phyloP scores from a whole-genome alignment of 768 basidiomycete species.

The Grammothele lineata region DNA sequence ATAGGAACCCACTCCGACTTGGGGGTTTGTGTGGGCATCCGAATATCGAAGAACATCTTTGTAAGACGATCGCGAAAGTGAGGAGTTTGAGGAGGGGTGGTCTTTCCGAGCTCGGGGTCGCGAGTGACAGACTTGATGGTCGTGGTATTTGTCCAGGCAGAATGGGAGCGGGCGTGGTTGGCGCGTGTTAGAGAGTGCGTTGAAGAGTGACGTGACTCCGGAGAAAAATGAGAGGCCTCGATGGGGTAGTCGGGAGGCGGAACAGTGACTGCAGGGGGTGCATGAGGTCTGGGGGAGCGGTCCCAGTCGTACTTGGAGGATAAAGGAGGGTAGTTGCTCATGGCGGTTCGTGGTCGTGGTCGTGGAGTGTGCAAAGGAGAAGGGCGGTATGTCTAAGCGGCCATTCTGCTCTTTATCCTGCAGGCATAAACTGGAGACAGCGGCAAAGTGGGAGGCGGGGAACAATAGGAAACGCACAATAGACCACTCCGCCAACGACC shows the following conservation, averaged over 20 bases:
- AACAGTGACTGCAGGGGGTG: constrained; percentile 11
- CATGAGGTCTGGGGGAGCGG: constrained; percentile 8
- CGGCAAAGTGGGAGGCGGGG: constrained; percentile 5
- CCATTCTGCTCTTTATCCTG: constrained; percentile 9
- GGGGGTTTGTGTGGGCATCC: constrained; percentile 24
- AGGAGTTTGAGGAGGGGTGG: constrained; percentile 15
- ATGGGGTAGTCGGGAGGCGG: constrained; percentile 17
- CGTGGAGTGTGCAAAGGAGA: constrained; percentile 9
- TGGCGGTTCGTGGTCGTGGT: constrained; percentile 3
- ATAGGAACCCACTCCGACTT: constrained; percentile 26
- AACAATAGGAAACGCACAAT: constrained; percentile 15
- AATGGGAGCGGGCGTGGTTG: constrained; percentile 21
- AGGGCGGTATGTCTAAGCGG: background rate
- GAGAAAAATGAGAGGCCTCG: constrained; percentile 40
- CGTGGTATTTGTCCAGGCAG: constrained; percentile 21
- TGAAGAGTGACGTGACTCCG: constrained; percentile 27
- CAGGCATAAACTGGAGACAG: background rate
- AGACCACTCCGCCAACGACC: background rate
- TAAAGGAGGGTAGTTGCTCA: constrained; percentile 2
- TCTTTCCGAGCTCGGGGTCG: constrained; percentile 26
- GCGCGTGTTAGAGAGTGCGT: constrained; percentile 21
- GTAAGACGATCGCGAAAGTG: constrained; percentile 31
- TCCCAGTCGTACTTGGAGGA: constrained; percentile 5
- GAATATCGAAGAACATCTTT: constrained; percentile 33
- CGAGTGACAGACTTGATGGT: constrained; percentile 19